phyloP scores from a whole-genome alignment of 345 rosid genomes.

The Trapa incisa region DNA sequence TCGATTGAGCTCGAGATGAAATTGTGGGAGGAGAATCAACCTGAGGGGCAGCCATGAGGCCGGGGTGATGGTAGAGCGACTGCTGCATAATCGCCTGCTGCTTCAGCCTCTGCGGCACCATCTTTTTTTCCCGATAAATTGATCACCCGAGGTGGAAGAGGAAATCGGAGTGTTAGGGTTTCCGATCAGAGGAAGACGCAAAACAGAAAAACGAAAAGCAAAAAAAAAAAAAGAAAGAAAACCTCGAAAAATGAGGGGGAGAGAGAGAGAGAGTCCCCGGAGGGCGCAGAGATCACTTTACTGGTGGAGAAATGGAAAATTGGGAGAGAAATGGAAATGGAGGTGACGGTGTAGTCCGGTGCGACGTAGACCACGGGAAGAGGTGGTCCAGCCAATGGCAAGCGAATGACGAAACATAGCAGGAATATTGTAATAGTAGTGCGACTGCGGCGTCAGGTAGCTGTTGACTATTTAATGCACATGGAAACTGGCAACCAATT shows the following conservation, averaged over 20 bases:
- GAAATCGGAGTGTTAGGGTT: not conserved
- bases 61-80: constrained; percentile 35
- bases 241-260: not conserved
- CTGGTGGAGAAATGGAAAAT: too few relatives aligned
- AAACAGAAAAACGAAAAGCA: not conserved
- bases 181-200: not conserved
- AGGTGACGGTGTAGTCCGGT: too few relatives aligned
- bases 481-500: too few relatives aligned
- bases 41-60: constrained; percentile 46
- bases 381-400: too few relatives aligned
- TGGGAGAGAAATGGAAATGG: too few relatives aligned
- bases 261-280: not conserved
- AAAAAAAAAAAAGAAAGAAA: not conserved
- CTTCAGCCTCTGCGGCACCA: constrained; percentile 48
- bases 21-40: constrained; percentile 12
- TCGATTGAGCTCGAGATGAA: too few relatives aligned
- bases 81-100: constrained; percentile 55
- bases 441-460: too few relatives aligned
- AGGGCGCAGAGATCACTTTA: too few relatives aligned
- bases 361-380: too few relatives aligned
- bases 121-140: constrained; percentile 9
- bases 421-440: too few relatives aligned
- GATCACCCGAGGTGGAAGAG: not conserved
- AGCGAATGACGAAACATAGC: too few relatives aligned
- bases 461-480: too few relatives aligned